Percentiles rank a stretch among this genome's conserved stretches.
phyloP scores from a whole-genome alignment of 148 eudicot species.

The Dysphania ambrosioides region DNA sequence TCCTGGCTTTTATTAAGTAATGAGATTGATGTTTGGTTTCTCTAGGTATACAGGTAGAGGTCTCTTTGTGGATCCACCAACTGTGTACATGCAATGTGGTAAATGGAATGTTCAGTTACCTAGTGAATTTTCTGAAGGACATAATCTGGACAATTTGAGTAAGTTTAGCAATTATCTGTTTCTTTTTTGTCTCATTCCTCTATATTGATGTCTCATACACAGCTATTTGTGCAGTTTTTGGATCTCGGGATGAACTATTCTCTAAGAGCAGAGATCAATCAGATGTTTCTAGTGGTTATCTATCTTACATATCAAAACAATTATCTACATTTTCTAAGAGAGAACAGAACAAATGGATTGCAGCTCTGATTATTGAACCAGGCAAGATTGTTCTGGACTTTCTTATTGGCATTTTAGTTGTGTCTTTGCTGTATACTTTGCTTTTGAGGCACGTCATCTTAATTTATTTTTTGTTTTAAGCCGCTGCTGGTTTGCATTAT shows the following conservation, averaged over 20 bases:
- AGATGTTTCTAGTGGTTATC: slow-evolving; percentile 46
- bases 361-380: slow-evolving; percentile 91
- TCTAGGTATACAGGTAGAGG: slow-evolving; percentile 94
- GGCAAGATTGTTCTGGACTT: slow-evolving; percentile 41
- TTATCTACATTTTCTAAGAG: slow-evolving; percentile 39
- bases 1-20: neutral
- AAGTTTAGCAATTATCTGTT: slow-evolving; percentile 29
- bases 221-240: slow-evolving; percentile 49
- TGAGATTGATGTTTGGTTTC: slow-evolving; percentile 6
- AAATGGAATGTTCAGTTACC: slow-evolving; percentile 72
- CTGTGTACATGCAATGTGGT: slow-evolving; percentile 55
- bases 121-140: slow-evolving; percentile 36
- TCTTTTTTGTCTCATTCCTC: slow-evolving; percentile 1
- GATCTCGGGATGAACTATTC: slow-evolving; percentile 61
- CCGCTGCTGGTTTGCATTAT: slow-evolving; percentile 4
- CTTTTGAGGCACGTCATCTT: neutral
- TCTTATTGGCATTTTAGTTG: neutral
- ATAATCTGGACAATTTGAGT: slow-evolving; percentile 44
- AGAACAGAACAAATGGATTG: slow-evolving; percentile 44
- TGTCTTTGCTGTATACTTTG: neutral
- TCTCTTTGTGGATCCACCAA: slow-evolving; percentile 80
- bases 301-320: slow-evolving; percentile 47
- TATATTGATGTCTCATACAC: slow-evolving; percentile 11
- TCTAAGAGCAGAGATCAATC: slow-evolving; percentile 58
- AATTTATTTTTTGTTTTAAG: neutral